Evolutionary conservation across 345 rosid genomes (phyloP), one percentile per base, ranked within the genome.

Genomic region (Syzygium jambos): DNA sequence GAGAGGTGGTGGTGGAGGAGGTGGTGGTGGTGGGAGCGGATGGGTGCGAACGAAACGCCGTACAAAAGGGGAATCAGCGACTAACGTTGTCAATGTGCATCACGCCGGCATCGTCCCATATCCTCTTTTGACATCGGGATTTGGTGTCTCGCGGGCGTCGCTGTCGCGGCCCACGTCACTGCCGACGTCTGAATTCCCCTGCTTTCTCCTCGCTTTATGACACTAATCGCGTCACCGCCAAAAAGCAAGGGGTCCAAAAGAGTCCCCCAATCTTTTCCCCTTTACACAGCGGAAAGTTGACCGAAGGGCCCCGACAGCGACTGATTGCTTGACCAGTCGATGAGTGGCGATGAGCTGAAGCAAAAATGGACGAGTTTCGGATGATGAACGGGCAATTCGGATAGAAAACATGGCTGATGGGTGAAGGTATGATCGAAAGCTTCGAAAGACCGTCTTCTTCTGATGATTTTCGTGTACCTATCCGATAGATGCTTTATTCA

Each of bases 401-500:
- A 34, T 73, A 0, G 80, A 34, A 41, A 34, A 73, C 12, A 19
- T 17, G 2, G 43, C 19, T 46, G 78, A 17, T 14, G 73, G 17
- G 34, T 14, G 17, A 61, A 61, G 15, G 17, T 14, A 61, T 6
- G 7, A 16, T 15, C 1, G 30, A 61, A n/a, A 61, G 34, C 9
- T 61, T 61, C 1, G 34, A 30, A 1, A 5, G 46, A 11, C 7
- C 29, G 2, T 30, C 9, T 68, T 30, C 9, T 68, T 15, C 21
- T 0, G 56, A 10, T 1, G 1, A 17, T 17, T 19, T 17, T 68
- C 23, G 23, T 1, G 1, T 30, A 2, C 21, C 43, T 8, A 30
- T 68, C 6, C 0, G 6, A 7, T 29, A 5, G 23, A 30, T 30
- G 23, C 1, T 6, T 8, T 1, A 4, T 30, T 34, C 5, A 68